Percentiles rank a stretch among this genome's conserved stretches.
Evolutionary conservation across 192 early-diverging fungal genomes (phyloP).

Genomic region (Coemansia interrupta): DNA sequence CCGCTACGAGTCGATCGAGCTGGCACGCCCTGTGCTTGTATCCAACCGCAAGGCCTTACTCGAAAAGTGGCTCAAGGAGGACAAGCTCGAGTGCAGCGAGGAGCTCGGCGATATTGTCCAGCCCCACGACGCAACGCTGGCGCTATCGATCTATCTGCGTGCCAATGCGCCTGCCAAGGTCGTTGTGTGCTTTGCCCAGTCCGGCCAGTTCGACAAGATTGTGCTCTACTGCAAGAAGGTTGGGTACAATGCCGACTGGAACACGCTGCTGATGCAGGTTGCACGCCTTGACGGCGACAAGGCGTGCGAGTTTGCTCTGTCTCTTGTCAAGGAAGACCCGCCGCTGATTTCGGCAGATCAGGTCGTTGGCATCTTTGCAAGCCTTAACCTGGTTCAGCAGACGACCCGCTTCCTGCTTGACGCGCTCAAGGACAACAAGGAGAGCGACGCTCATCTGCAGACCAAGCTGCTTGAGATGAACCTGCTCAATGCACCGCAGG

Average conservation of each 20-base stretch:
- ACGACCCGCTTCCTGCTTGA: constrained; percentile 96
- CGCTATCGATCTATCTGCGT: constrained; percentile 90
- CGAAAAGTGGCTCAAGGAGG: constrained; percentile 98
- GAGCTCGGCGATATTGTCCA: constrained; percentile 97
- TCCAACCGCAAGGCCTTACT: constrained; percentile 89
- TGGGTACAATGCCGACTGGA: constrained; percentile 89
- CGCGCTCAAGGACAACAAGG: constrained; percentile 88
- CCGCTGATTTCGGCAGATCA: constrained; percentile 83
- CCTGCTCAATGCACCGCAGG: constrained; percentile 92
- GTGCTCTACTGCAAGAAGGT: constrained; percentile 92
- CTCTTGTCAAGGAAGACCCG: constrained; percentile 73
- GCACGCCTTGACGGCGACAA: constrained; percentile 89
- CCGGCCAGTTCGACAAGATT: constrained; percentile 94
- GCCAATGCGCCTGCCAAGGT: constrained; percentile 93
- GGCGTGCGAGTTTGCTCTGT: constrained; percentile 87
- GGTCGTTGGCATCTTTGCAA: constrained; percentile 89
- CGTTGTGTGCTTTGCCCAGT: constrained; percentile 94
- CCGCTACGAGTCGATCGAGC: constrained; percentile 90
- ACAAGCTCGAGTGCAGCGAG: constrained; percentile 97
- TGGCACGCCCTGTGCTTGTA: constrained; percentile 84
- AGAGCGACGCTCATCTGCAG: constrained; percentile 89
- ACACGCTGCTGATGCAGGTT: constrained; percentile 84
- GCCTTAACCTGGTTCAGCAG: constrained; percentile 91
- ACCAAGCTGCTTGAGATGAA: constrained; percentile 97
- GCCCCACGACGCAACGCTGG: constrained; percentile 83